phyloP scores from a whole-genome alignment of 306 rosid species.

The Adenanthera pavonina region DNA sequence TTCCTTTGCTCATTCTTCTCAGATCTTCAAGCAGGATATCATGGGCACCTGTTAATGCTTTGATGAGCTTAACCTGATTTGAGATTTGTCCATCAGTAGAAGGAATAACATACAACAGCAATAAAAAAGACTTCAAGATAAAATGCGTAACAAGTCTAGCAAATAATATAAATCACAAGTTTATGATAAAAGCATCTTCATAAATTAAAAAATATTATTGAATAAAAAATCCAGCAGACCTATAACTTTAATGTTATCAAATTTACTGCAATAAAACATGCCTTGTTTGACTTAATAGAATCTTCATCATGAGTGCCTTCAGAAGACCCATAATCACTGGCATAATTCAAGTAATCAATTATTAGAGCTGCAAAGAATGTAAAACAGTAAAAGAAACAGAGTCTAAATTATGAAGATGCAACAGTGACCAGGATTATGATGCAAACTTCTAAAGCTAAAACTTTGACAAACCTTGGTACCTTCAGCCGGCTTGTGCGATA shows the following conservation, averaged over 20 bases:
- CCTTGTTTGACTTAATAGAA: slow-evolving; percentile 52
- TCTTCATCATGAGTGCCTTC: slow-evolving; percentile 52
- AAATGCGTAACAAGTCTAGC: not conserved
- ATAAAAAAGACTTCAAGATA: slow-evolving; percentile 9
- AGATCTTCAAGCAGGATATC: slow-evolving; percentile 80
- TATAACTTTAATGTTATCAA: not conserved
- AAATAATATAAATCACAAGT: slow-evolving; percentile 22
- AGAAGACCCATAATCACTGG: slow-evolving; percentile 56
- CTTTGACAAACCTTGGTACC: slow-evolving; percentile 74
- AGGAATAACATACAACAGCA: slow-evolving; percentile 15
- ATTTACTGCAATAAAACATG: slow-evolving; percentile 42
- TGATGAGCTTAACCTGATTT: slow-evolving; percentile 56
- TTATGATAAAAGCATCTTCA: not conserved
- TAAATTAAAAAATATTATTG: slow-evolving; percentile 12
- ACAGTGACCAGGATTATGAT: slow-evolving; percentile 29
- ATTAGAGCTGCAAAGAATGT: slow-evolving; percentile 25
- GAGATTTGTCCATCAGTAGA: slow-evolving; percentile 4
- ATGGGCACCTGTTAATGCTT: slow-evolving; percentile 67
- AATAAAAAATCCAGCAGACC: not conserved
- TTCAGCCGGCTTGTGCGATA: slow-evolving; percentile 51
- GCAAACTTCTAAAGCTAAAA: slow-evolving; percentile 37
- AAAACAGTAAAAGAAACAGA: slow-evolving; percentile 19
- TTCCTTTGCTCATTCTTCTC: slow-evolving; percentile 69
- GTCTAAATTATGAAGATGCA: slow-evolving; percentile 14
- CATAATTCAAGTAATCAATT: slow-evolving; percentile 41